Evolutionary conservation across 2,329 filamentous ascomycete species (phyloP).

Genomic region (Calonectria crousiana): DNA sequence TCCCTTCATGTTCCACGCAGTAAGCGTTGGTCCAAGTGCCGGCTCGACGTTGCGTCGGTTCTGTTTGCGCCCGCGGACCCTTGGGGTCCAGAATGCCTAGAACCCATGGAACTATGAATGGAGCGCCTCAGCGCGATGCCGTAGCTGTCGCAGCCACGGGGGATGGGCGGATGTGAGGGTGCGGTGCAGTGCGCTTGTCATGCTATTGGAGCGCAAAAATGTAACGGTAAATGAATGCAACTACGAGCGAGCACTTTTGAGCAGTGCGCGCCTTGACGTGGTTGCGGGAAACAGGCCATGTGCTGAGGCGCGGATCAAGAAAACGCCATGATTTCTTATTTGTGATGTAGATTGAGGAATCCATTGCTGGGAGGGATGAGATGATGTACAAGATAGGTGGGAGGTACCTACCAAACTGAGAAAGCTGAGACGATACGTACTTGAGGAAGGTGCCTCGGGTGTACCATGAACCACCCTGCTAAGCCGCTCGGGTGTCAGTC

Average conservation of each 20-base stretch:
- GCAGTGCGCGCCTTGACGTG: neutral
- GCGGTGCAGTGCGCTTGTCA: neutral
- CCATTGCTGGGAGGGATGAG: neutral
- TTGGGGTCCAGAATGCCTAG: conserved; percentile 1
- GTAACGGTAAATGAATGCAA: neutral
- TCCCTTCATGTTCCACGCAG: neutral
- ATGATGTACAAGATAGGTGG: neutral
- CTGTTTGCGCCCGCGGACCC: conserved; percentile 1
- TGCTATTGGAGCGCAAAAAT: conserved; percentile 27
- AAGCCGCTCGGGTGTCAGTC: neutral
- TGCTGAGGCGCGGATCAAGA: neutral
- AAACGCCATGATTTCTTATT: neutral
- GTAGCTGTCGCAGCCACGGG: conserved; percentile 6
- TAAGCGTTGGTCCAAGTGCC: conserved; percentile 10
- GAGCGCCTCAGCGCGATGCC: conserved; percentile 1
- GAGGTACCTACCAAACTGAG: neutral
- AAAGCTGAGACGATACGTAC: neutral
- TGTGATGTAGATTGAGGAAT: neutral
- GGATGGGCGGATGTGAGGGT: neutral
- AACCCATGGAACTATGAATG: neutral
- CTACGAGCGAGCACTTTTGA: neutral
- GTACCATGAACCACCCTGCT: neutral
- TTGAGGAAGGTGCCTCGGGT: neutral
- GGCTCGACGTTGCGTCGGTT: conserved; percentile 16
- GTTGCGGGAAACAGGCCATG: conserved; percentile 11